Evolutionary conservation across 2,329 filamentous ascomycete genomes (phyloP).

Genomic region (Seiridium unicorne): DNA sequence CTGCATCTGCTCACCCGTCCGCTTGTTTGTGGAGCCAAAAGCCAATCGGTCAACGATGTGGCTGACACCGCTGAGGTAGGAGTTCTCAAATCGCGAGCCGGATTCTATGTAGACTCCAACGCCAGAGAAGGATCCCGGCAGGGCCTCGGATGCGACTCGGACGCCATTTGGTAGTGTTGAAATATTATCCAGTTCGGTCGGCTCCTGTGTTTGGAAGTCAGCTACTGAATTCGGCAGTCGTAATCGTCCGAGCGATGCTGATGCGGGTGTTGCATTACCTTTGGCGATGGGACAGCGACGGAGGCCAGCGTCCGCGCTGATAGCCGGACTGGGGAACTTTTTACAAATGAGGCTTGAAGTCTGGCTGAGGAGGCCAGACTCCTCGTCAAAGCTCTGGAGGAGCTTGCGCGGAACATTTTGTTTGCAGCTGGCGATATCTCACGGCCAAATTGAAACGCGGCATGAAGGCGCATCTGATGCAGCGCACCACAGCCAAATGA

Average conservation of each 20-base stretch:
- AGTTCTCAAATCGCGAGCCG: slow-evolving; percentile 90
- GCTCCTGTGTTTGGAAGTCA: slow-evolving; percentile 56
- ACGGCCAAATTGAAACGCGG: neutral
- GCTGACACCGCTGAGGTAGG: slow-evolving; percentile 80
- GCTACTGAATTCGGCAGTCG: neutral
- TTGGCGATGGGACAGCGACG: slow-evolving; percentile 6
- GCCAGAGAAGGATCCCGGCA: slow-evolving; percentile 91
- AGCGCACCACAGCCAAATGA: too few species aligned
- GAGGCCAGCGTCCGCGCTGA: slow-evolving; percentile 9
- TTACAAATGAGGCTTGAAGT: neutral
- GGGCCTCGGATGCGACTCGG: slow-evolving; percentile 89
- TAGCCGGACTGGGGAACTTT: neutral
- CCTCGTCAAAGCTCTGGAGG: slow-evolving; percentile 8
- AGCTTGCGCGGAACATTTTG: slow-evolving; percentile 13
- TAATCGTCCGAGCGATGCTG: neutral
- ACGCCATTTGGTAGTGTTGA: slow-evolving; percentile 90
- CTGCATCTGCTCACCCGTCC: slow-evolving; percentile 79
- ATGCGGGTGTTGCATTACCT: slow-evolving; percentile 2
- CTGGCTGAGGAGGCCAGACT: slow-evolving; percentile 7
- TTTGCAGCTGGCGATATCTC: neutral
- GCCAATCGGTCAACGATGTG: slow-evolving; percentile 95
- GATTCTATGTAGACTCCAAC: slow-evolving; percentile 96
- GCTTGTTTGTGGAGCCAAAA: slow-evolving; percentile 81
- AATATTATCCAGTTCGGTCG: slow-evolving; percentile 81
- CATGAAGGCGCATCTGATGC: too few species aligned